Base-by-base conservation (phyloP, 1,284 basidiomycete species). In the Cutaneotrichosporon sp. region DNA sequence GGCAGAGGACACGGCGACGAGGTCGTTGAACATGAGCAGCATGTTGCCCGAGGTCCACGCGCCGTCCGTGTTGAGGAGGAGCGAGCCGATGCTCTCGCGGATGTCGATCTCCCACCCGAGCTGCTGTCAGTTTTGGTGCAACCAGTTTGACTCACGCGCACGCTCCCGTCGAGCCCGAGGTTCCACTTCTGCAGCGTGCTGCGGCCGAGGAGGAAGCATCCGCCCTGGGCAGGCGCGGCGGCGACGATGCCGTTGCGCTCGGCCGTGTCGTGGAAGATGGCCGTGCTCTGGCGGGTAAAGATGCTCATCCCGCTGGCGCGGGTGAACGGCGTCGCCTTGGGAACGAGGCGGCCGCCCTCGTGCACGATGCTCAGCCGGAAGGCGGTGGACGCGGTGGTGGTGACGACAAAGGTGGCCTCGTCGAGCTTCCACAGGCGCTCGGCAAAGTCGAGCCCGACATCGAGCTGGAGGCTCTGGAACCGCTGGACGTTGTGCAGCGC, bases 381-480 rank as follows among this genome's bases (percentile, higher is more conserved):
- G 14, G 79, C 68, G 6, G 73, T 64, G 0, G 77, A 72, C n/a
- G 64, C 66, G 3, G 72, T 74, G 2, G 81, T 81, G 8, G 77
- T 76, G 45, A 79, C 54, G 36, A 79, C 58, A 54, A 75, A 79
- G n/a, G 63, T 72, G 31, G 68, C 69, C 13, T 67, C 73, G 38
- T 76, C 75, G n/a, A 75, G 49, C 54, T 72, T 66, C 54, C 68
- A 68, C 18, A 81, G 62, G 18, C 63, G 67, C 24, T 78, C 74
- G 2, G 78, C 75, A 53, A 70, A 69, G 55, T 81, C 81, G 42
- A 80, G 80, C 16, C 70, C 66, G 4, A 81, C 59, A 2, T 72
- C 63, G 1, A 76, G 55, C 53, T 73, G 64, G 6, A 69, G 27
- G 18, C 52, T 57, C 51, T 72, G 69, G 53, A 65, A 78, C 20